Evolutionary conservation across 495 filamentous ascomycete genomes (phyloP).

Genomic region (Viridothelium virens): DNA sequence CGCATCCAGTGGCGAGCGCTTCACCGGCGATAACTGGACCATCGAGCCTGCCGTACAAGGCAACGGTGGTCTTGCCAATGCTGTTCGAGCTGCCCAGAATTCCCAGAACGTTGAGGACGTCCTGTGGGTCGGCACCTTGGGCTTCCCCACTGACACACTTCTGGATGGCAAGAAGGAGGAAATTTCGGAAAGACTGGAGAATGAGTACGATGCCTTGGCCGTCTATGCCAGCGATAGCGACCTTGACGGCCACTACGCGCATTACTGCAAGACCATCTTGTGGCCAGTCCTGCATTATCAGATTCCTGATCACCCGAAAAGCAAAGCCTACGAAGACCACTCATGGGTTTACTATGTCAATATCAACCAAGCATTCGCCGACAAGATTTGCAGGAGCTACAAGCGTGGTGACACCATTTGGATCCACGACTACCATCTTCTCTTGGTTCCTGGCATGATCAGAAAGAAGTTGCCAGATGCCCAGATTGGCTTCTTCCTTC

Average conservation of each 20-base stretch:
- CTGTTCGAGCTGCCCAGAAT: constrained; percentile 65
- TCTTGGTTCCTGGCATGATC: constrained; percentile 87
- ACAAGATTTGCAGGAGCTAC: constrained; percentile 81
- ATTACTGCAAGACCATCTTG: constrained; percentile 68
- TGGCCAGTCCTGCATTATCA: constrained; percentile 82
- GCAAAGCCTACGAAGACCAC: constrained; percentile 93
- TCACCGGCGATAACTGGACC: constrained; percentile 66
- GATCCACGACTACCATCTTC: constrained; percentile 90
- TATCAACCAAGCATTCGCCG: constrained; percentile 82
- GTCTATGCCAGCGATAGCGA: constrained; percentile 82
- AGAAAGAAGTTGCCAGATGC: constrained; percentile 78
- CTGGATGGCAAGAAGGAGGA: constrained; percentile 61
- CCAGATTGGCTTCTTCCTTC: constrained; percentile 90
- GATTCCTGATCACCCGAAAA: constrained; percentile 92
- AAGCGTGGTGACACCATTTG: constrained; percentile 85
- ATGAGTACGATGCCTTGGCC: constrained; percentile 68
- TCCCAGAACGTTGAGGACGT: constrained; percentile 57
- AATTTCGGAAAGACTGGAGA: constrained; percentile 69
- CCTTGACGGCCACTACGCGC: constrained; percentile 84
- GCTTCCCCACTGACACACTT: constrained; percentile 82
- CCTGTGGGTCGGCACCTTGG: constrained; percentile 82
- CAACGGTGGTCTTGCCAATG: constrained; percentile 84
- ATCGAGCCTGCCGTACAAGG: constrained; percentile 78
- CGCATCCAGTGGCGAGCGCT: constrained; percentile 45
- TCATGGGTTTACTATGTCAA: constrained; percentile 91